A percentile compares a stretch with the other conserved stretches of the same genome.
Evolutionary conservation across 805 yeast genomes (phyloP).

Genomic region (Cyberlindnera mrakii): DNA sequence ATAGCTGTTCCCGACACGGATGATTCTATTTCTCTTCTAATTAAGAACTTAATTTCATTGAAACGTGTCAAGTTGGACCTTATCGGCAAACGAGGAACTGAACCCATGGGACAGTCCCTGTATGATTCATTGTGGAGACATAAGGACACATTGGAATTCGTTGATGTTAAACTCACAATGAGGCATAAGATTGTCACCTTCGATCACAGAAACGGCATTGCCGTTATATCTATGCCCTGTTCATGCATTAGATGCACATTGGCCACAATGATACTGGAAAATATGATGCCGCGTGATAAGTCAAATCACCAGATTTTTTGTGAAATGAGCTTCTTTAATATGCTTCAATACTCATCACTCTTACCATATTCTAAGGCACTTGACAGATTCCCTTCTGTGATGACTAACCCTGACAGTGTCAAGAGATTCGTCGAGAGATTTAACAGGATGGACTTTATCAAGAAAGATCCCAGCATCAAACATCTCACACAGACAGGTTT

Average conservation of each 20-base stretch:
- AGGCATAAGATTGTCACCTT: conserved; percentile 12
- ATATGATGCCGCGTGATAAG: not conserved
- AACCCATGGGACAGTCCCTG: conserved; percentile 3
- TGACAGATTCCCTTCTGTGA: conserved; percentile 36
- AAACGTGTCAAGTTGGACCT: conserved; percentile 36
- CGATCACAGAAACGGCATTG: conserved; percentile 12
- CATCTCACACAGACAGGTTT: conserved; percentile 27
- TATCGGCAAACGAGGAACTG: not conserved
- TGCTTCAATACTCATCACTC: conserved; percentile 5
- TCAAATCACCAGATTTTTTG: not conserved
- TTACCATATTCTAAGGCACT: conserved; percentile 39
- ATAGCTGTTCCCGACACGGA: conserved; percentile 31
- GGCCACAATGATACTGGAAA: not conserved
- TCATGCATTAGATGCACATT: conserved; percentile 16
- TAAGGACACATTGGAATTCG: conserved; percentile 29
- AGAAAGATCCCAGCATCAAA: too few relatives aligned
- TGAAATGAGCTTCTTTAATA: not conserved
- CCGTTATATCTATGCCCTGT: conserved; percentile 15
- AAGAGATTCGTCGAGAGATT: conserved; percentile 24
- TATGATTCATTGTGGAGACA: conserved; percentile 29
- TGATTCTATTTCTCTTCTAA: conserved; percentile 26
- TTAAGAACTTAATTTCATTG: conserved; percentile 26
- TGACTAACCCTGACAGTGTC: conserved; percentile 34
- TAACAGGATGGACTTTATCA: conserved; percentile 11
- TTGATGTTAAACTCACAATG: conserved; percentile 31